These are phyloP conservation scores for Acanthamoeba healyi DNA, from an alignment of 208 protist species.

Conservation along the genomic window DNA sequence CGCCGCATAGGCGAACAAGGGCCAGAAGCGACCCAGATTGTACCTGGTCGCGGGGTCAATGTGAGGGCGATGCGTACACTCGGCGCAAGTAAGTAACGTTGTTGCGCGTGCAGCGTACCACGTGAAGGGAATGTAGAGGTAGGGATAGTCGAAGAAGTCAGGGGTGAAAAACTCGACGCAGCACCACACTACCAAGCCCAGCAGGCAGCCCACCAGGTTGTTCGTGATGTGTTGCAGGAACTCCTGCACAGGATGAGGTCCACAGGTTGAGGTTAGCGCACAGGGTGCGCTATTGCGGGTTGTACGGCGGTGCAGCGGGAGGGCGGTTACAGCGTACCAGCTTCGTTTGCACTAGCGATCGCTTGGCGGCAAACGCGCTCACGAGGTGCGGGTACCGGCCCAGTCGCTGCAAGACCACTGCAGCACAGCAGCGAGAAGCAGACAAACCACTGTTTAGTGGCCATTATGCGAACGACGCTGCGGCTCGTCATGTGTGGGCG, in stretches of 20 bases:
- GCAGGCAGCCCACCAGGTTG: background rate
- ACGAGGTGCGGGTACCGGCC: slow-evolving; percentile 41
- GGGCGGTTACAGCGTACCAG: background rate
- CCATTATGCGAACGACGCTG: too few relatives aligned
- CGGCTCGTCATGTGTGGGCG: background rate
- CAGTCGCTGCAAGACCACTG: background rate
- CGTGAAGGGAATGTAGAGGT: slow-evolving; percentile 40
- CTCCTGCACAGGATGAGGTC: too few relatives aligned
- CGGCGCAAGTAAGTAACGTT: background rate
- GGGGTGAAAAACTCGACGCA: background rate
- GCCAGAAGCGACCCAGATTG: slow-evolving; percentile 52
- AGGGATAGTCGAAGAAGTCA: slow-evolving; percentile 69
- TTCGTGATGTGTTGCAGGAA: slow-evolving; percentile 46
- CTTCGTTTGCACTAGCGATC: slow-evolving; percentile 33
- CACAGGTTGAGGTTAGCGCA: too few relatives aligned
- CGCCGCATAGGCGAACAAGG: slow-evolving; percentile 47
- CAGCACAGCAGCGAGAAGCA: background rate
- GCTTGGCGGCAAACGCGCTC: slow-evolving; percentile 3
- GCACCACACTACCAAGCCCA: slow-evolving; percentile 28
- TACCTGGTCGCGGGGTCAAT: background rate
- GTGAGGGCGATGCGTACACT: background rate
- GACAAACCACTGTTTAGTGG: too few relatives aligned
- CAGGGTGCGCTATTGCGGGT: too few relatives aligned
- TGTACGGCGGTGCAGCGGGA: too few relatives aligned
- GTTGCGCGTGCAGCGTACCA: background rate